phyloP scores from a whole-genome alignment of 1,139 yeast genomes.

The Candida smagusa region DNA sequence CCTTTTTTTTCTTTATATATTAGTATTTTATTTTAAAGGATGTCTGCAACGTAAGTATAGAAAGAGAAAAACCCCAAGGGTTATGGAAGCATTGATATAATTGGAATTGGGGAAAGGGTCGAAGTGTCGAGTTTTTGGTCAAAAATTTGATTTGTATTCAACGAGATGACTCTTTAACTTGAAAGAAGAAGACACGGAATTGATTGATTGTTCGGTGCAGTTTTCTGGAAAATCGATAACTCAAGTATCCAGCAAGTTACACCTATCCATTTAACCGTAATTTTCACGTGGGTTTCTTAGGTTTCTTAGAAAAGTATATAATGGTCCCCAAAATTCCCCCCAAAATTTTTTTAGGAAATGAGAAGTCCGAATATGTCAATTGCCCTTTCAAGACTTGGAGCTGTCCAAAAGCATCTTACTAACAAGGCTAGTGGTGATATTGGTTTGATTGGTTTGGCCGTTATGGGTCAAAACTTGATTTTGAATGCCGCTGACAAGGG shows the following conservation, averaged over 20 bases:
- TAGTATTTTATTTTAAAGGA: slow-evolving; percentile 10
- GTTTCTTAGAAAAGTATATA: too few species aligned
- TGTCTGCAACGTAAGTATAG: slow-evolving; percentile 45
- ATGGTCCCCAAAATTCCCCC: too few species aligned
- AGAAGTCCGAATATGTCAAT: neutral
- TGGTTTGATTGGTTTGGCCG: slow-evolving; percentile 99
- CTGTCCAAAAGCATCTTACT: slow-evolving; percentile 19
- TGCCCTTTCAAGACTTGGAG: slow-evolving; percentile 7
- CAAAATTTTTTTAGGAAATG: too few species aligned
- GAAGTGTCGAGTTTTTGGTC: neutral
- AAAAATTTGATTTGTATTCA: neutral
- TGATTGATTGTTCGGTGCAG: too few species aligned
- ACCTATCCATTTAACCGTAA: too few species aligned
- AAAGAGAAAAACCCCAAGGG: neutral
- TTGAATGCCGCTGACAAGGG: slow-evolving; percentile 98
- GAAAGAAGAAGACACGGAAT: too few species aligned
- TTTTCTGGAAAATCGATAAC: too few species aligned
- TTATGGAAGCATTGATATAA: too few species aligned
- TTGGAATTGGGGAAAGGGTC: too few species aligned
- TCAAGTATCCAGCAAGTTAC: too few species aligned
- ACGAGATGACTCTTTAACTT: neutral
- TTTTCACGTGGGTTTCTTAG: too few species aligned
- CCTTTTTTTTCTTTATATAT: slow-evolving; percentile 6
- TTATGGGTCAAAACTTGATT: slow-evolving; percentile 98
- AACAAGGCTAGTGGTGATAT: slow-evolving; percentile 72